Percentiles rank a stretch among this genome's conserved stretches.
Conservation (phyloP, 345 rosid genomes). For the Lepidium didymum region DNA sequence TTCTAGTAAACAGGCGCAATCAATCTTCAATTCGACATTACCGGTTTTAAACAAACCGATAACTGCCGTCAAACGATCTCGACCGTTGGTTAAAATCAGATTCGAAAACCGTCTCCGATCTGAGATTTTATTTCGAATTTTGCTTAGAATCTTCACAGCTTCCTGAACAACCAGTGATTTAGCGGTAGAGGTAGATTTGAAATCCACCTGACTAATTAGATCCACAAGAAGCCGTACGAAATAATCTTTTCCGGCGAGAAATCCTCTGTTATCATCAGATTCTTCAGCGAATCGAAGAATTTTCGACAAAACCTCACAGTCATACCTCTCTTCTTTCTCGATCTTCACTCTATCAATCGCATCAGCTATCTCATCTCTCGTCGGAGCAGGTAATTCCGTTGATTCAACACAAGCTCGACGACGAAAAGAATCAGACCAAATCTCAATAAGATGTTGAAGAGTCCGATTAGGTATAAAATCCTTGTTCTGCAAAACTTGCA, state of each 20-base stretch:
- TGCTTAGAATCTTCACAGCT: conserved; percentile 44
- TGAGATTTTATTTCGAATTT: conserved; percentile 31
- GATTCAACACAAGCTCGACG: conserved; percentile 18
- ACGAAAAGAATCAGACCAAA: conserved; percentile 66
- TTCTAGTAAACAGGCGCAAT: conserved; percentile 46
- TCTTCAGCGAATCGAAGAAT: conserved; percentile 43
- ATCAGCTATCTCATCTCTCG: conserved; percentile 36
- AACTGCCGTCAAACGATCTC: conserved; percentile 38
- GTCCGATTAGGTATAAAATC: conserved; percentile 77
- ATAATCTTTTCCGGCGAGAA: conserved; percentile 55
- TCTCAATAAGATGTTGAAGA: conserved; percentile 69
- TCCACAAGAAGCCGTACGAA: conserved; percentile 45
- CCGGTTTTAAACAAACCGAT: conserved; percentile 39
- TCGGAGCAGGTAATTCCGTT: conserved; percentile 12
- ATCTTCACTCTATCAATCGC: conserved; percentile 31
- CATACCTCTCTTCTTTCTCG: neutral
- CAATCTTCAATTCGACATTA: conserved; percentile 42
- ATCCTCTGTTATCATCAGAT: conserved; percentile 51
- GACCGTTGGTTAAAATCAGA: conserved; percentile 33
- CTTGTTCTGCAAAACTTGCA: conserved; percentile 72
- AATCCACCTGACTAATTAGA: conserved; percentile 34
- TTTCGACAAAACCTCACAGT: conserved; percentile 25
- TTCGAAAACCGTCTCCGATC: conserved; percentile 35
- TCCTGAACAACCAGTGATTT: conserved; percentile 37
- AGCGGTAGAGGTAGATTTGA: conserved; percentile 1